Percentiles rank a stretch among this genome's conserved stretches.
phyloP scores from a whole-genome alignment of 1,284 basidiomycete genomes.

The Rhodotorula sp. region DNA sequence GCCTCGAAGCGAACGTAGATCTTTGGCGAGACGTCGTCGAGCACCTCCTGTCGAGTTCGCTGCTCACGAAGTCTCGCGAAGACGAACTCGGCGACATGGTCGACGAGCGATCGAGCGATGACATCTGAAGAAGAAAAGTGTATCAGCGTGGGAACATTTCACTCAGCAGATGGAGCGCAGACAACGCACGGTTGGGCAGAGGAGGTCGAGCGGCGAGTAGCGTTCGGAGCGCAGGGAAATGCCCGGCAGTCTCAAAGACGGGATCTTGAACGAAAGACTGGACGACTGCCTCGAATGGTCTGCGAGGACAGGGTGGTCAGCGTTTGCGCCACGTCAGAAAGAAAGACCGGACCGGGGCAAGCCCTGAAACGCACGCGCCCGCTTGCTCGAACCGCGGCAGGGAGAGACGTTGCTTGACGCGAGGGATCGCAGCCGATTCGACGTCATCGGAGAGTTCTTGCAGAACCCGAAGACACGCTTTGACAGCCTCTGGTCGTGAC shows the following conservation, averaged over 20 bases:
- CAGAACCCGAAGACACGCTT: too few species aligned
- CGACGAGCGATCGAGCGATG: constrained; percentile 31
- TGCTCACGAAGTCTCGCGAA: background rate
- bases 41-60: background rate
- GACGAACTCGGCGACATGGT: constrained; percentile 24
- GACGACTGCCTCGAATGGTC: constrained; percentile 1
- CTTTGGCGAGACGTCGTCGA: background rate
- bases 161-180: background rate
- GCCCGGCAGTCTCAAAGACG: background rate
- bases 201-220: constrained; percentile 20
- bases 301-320: background rate
- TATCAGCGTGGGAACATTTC: too few species aligned
- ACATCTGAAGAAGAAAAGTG: background rate
- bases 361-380: background rate
- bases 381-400: background rate
- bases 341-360: background rate
- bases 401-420: background rate
- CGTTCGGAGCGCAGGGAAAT: constrained; percentile 21
- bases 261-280: background rate
- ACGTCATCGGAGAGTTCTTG: too few species aligned
- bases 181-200: constrained; percentile 12
- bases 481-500: too few species aligned
- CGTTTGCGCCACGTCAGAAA: too few species aligned
- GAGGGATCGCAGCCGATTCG: too few species aligned
- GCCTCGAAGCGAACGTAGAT: background rate